These are phyloP conservation scores for Salvia rosmarinus DNA, from an alignment of 257 asterid genomes.

Conservation along the genomic window DNA sequence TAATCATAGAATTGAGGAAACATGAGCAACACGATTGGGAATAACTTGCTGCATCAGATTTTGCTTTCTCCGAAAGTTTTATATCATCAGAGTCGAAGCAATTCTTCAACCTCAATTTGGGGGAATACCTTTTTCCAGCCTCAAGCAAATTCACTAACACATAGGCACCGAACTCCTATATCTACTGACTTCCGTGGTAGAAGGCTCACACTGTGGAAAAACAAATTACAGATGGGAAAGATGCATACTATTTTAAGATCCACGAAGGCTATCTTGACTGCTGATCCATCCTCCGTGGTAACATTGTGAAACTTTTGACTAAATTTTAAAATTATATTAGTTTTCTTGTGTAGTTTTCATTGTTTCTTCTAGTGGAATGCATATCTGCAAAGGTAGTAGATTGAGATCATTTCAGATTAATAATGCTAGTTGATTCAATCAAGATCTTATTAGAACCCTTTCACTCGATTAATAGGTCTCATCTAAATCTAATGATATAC, in stretches of 20 bases:
- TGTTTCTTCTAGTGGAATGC: background rate
- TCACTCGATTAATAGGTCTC: conserved; percentile 6
- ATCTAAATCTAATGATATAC: background rate
- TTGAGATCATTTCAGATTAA: background rate
- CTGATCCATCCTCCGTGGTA: conserved; percentile 69
- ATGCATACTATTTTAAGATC: conserved; percentile 41
- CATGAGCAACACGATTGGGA: conserved; percentile 81
- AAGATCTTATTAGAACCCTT: background rate
- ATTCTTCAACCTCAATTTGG: conserved; percentile 56
- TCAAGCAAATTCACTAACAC: conserved; percentile 64
- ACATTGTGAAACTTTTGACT: background rate
- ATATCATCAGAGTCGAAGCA: conserved; percentile 66
- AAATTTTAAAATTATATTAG: background rate
- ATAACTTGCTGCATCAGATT: conserved; percentile 76
- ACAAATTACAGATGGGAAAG: conserved; percentile 61
- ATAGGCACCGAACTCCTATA: conserved; percentile 57
- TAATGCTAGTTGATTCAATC: conserved; percentile 1
- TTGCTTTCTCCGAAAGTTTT: conserved; percentile 58
- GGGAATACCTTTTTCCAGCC: conserved; percentile 67
- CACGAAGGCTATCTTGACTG: conserved; percentile 68
- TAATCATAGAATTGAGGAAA: conserved; percentile 39
- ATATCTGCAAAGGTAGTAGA: background rate
- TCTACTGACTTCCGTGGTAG: conserved; percentile 60
- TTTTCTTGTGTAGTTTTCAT: conserved; percentile 2
- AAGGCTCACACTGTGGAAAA: conserved; percentile 48